A percentile compares a stretch with the other conserved stretches of the same genome.
Conservation (phyloP, 495 filamentous ascomycete genomes). For the Cudoniella acicularis region DNA sequence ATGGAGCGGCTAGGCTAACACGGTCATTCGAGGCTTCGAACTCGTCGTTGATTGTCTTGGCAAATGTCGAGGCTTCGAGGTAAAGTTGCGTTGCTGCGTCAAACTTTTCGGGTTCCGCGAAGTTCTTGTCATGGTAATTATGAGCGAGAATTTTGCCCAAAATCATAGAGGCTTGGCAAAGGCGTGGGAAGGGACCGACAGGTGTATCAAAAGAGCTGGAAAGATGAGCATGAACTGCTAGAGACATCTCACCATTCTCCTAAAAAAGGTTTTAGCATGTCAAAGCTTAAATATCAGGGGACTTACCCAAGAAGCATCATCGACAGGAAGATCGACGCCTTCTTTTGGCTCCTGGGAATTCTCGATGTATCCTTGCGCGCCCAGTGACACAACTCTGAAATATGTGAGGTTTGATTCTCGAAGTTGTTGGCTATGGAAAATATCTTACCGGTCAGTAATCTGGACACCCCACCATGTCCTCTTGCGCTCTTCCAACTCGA, state of each 20-base stretch:
- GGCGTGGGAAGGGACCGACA: slow-evolving; percentile 33
- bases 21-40: slow-evolving; percentile 5
- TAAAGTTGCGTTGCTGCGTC: slow-evolving; percentile 24
- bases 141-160: slow-evolving; percentile 37
- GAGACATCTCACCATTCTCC: slow-evolving; percentile 18
- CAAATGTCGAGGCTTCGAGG: slow-evolving; percentile 20
- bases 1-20: slow-evolving; percentile 9
- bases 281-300: not conserved
- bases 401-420: slow-evolving; percentile 1
- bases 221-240: not conserved
- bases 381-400: slow-evolving; percentile 38
- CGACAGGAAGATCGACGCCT: slow-evolving; percentile 36
- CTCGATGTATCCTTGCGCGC: slow-evolving; percentile 38
- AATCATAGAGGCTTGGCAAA: slow-evolving; percentile 39
- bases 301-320: slow-evolving; percentile 42
- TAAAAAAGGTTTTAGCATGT: slow-evolving; percentile 8
- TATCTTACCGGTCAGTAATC: slow-evolving; percentile 38
- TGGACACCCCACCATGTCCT: slow-evolving; percentile 51
- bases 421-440: not conserved
- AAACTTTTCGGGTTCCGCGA: slow-evolving; percentile 14
- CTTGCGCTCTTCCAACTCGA: slow-evolving; percentile 45
- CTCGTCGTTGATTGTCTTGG: slow-evolving; percentile 17
- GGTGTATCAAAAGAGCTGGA: slow-evolving; percentile 17
- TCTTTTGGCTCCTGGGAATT: slow-evolving; percentile 39
- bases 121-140: slow-evolving; percentile 16